Evolutionary conservation across 2,329 filamentous ascomycete genomes (phyloP).

Genomic region (Akanthomyces uredinophilus): DNA sequence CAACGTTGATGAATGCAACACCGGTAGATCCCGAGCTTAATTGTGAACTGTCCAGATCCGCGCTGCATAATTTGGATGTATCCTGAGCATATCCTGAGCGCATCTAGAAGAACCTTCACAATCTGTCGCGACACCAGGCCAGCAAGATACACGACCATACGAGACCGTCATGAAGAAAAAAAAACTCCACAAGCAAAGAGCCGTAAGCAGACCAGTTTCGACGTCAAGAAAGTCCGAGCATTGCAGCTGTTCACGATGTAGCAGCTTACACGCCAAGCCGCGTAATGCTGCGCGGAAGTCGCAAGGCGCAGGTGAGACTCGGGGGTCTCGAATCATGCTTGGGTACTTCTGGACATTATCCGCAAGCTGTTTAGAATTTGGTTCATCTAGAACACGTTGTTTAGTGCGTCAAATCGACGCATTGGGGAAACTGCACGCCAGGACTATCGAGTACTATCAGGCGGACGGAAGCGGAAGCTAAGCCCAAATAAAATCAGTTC

Average conservation of each 20-base stretch:
- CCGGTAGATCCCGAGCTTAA: not conserved
- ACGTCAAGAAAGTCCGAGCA: not conserved
- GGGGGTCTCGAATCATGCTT: not conserved
- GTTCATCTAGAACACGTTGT: not conserved
- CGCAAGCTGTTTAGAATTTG: not conserved
- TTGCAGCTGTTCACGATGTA: not conserved
- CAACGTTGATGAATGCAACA: not conserved
- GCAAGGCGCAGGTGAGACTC: not conserved
- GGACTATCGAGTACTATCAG: no score
- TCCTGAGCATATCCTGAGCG: not conserved
- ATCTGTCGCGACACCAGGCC: not conserved
- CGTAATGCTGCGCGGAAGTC: not conserved
- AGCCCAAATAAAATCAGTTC: no score
- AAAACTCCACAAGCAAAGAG: no score
- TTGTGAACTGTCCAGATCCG: not conserved
- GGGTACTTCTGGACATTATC: not conserved
- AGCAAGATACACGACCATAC: no score
- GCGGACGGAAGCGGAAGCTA: no score
- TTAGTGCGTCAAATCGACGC: not conserved
- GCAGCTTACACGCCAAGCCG: not conserved
- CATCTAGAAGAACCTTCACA: not conserved
- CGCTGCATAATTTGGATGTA: not conserved
- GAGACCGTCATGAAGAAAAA: no score
- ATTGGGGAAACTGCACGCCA: not conserved
- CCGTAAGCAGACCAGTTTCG: not conserved